Evolutionary conservation across 305 asterid genomes (phyloP), one percentile per base, ranked within the genome.

Genomic region (Plantago coronopus): DNA sequence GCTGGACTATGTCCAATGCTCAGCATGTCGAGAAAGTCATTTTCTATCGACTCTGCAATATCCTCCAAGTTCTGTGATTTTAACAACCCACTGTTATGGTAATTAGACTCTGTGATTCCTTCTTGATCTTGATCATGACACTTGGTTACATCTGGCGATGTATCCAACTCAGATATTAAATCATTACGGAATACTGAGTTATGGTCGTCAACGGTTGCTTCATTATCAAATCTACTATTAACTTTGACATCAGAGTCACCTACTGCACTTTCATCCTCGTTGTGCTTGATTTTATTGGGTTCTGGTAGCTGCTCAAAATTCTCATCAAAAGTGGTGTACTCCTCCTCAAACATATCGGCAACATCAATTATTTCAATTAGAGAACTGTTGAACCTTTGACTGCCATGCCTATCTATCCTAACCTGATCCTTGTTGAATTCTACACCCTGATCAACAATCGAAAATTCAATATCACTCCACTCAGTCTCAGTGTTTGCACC

Each of bases 11-110:
- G 82, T 56, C 70, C 84, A 66, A 66, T 23, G 58, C 76, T 74
- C 76, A 91, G 62, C 90, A 83, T 79, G 69, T 77, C 63, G 60
- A 91, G 90, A 81, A 86, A 91, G 58, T 88, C 95, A 54, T 86
- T 78, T 61, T 87, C 95, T 53, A 91, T 88, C 5, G 87, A 80
- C 62, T 88, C 95, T 55, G 84, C 80, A 48, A 74, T 68, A 66
- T 80, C 86, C 66, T 76, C 91, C 71, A 83, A 63, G 81, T 79
- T 78, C 66, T 63, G 81, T 22, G 91, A 79, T 69, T 74, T 78
- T 50, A 44, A 65, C 57, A 69, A 61, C 77, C 58, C 77, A 45
- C 75, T 70, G 47, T 65, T 58, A 48, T 62, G 56, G 54, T 54
- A 66, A 34, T 70, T 71, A 38, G 65, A 69, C 63, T 54, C 51